phyloP scores from a whole-genome alignment of 169 alveolate genomes.

The Cryptosporidium felis region DNA sequence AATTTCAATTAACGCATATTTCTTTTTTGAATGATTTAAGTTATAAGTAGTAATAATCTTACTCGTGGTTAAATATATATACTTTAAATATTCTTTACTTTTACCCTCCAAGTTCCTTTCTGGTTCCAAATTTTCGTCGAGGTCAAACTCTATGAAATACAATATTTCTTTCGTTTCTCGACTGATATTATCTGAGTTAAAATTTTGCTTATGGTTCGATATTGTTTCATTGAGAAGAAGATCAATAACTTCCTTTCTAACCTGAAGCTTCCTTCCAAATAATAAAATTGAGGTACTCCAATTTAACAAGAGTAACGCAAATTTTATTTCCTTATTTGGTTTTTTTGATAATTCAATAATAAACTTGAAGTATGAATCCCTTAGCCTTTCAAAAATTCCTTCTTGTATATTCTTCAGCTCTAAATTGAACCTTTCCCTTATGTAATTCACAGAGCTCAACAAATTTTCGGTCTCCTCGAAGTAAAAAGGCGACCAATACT shows the following conservation, averaged over 20 bases:
- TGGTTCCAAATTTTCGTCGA: background rate
- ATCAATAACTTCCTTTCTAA: background rate
- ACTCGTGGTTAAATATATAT: background rate
- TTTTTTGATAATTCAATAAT: background rate
- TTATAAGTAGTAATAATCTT: conserved; percentile 7
- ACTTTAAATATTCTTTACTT: background rate
- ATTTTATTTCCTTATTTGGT: background rate
- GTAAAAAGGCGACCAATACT: conserved; percentile 32
- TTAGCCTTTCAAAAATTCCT: background rate
- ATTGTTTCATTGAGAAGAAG: background rate
- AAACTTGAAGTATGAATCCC: background rate
- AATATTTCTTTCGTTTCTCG: background rate
- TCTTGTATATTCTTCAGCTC: background rate
- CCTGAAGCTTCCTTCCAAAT: background rate
- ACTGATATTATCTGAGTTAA: background rate
- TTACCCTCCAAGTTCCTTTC: background rate
- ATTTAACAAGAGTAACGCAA: background rate
- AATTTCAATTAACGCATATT: conserved; percentile 10
- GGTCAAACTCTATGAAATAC: background rate
- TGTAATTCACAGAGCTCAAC: background rate
- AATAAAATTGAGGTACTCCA: conserved; percentile 7
- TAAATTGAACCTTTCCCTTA: background rate
- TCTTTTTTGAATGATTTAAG: background rate
- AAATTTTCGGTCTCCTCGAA: conserved; percentile 14
- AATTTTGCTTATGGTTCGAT: background rate